Evolutionary conservation across 768 basidiomycete genomes (phyloP).

Genomic region (Glaciozyma antarctica): DNA sequence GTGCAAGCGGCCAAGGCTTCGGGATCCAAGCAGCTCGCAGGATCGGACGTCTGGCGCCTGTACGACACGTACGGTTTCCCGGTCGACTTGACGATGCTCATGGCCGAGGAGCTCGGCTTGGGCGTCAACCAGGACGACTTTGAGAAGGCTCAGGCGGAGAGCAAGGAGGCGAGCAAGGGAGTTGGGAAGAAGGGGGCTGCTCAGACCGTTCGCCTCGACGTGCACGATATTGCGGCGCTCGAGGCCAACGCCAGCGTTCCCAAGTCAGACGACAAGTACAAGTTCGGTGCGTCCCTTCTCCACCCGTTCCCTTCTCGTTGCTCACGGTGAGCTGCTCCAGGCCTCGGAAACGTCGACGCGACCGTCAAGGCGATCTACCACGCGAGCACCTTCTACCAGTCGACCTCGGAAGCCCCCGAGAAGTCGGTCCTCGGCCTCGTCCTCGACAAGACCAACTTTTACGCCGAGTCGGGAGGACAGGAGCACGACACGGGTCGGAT

Average conservation of each 20-base stretch:
- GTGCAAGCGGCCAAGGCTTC: constrained; percentile 56
- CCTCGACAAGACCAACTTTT: constrained; percentile 88
- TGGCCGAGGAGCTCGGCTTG: constrained; percentile 89
- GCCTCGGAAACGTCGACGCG: constrained; percentile 64
- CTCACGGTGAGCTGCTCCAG: constrained; percentile 41
- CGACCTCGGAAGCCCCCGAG: constrained; percentile 40
- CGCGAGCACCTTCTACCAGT: constrained; percentile 56
- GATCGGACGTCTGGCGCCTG: constrained; percentile 90
- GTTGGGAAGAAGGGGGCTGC: constrained; percentile 60
- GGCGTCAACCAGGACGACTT: constrained; percentile 79
- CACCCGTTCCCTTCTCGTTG: neutral
- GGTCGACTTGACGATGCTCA: constrained; percentile 85
- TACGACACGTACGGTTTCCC: constrained; percentile 99
- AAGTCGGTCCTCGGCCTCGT: constrained; percentile 65
- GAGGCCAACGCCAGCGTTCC: constrained; percentile 67
- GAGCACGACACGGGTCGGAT: constrained; percentile 94
- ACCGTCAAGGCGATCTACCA: constrained; percentile 75
- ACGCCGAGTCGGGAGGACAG: constrained; percentile 94
- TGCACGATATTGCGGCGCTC: constrained; percentile 80
- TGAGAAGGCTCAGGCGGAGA: constrained; percentile 73
- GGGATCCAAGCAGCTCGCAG: constrained; percentile 59
- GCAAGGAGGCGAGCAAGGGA: constrained; percentile 85
- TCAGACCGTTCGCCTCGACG: constrained; percentile 73
- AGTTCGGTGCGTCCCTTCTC: constrained; percentile 60
- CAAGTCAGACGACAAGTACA: constrained; percentile 85